Conservation (phyloP, 371 early-diverging fungal genomes). For the Apophysomyces variabilis region DNA sequence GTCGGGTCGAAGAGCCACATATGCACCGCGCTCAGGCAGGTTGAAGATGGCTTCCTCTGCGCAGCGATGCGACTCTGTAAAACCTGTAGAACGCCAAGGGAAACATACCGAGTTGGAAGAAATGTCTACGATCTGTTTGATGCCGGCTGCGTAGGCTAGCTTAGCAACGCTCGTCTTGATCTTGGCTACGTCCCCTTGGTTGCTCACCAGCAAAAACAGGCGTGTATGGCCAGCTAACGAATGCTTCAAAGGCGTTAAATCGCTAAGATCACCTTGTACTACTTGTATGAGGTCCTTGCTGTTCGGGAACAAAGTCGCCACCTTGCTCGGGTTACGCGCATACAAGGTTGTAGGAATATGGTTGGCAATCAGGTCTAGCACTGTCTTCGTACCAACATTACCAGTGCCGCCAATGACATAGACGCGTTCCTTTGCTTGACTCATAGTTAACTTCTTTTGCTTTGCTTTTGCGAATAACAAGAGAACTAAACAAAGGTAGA, state of each 20-base stretch:
- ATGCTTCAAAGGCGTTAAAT: slow-evolving; percentile 23
- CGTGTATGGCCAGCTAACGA: slow-evolving; percentile 35
- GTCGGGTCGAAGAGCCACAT: slow-evolving; percentile 19
- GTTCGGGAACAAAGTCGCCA: background rate
- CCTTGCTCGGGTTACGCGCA: slow-evolving; percentile 22
- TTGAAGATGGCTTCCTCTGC: slow-evolving; percentile 20
- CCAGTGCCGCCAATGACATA: slow-evolving; percentile 31
- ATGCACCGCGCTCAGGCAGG: slow-evolving; percentile 20
- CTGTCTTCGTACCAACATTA: slow-evolving; percentile 14
- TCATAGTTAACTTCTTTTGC: too few species aligned
- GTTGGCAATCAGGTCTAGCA: slow-evolving; percentile 18
- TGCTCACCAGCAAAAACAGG: slow-evolving; percentile 25
- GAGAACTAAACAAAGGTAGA: too few species aligned
- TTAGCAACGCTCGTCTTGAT: slow-evolving; percentile 18
- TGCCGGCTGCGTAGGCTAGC: slow-evolving; percentile 36
- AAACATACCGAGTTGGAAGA: slow-evolving; percentile 22
- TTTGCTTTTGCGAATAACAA: too few species aligned
- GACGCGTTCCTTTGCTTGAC: slow-evolving; percentile 8
- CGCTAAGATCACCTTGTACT: slow-evolving; percentile 31
- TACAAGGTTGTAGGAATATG: slow-evolving; percentile 17
- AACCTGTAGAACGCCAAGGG: slow-evolving; percentile 20
- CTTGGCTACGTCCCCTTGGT: slow-evolving; percentile 1
- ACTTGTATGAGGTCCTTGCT: background rate
- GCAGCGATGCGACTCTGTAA: slow-evolving; percentile 3
- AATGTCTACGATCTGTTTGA: slow-evolving; percentile 39